Evolutionary conservation across 2,329 filamentous ascomycete genomes (phyloP).

Genomic region (Alternaria arbusti): DNA sequence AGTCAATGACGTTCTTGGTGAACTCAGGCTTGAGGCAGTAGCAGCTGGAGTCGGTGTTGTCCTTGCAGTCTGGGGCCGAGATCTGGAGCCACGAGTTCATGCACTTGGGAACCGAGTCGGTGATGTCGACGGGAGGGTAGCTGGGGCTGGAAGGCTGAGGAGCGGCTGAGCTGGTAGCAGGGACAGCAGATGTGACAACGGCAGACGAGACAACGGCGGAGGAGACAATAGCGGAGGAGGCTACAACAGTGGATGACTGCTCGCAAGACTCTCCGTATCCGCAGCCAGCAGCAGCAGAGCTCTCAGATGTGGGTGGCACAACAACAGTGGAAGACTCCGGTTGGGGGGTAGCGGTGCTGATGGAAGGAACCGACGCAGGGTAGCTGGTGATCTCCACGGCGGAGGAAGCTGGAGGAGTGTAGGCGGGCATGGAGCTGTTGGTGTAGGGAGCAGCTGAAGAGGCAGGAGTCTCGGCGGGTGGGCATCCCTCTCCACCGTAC

Average conservation of each 20-base stretch:
- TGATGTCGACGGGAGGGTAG: slow-evolving; percentile 53
- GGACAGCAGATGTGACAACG: not conserved
- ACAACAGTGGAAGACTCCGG: slow-evolving; percentile 10
- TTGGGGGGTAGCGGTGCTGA: slow-evolving; percentile 11
- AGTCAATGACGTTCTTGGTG: slow-evolving; percentile 79
- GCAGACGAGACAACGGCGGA: not conserved
- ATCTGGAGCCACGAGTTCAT: slow-evolving; percentile 85
- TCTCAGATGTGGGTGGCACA: slow-evolving; percentile 6
- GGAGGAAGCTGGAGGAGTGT: slow-evolving; percentile 9
- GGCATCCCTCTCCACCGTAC: not conserved
- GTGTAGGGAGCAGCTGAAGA: slow-evolving; percentile 17
- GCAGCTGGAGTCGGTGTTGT: slow-evolving; percentile 83
- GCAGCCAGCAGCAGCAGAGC: slow-evolving; percentile 10
- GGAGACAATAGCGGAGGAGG: slow-evolving; percentile 5
- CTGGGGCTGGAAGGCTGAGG: slow-evolving; percentile 29
- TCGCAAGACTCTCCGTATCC: slow-evolving; percentile 26
- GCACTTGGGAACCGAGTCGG: slow-evolving; percentile 81
- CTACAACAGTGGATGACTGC: slow-evolving; percentile 12
- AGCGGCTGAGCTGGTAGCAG: slow-evolving; percentile 18
- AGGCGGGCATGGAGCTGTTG: slow-evolving; percentile 25
- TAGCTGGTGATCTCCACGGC: not conserved
- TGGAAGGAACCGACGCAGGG: not conserved
- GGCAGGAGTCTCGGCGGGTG: slow-evolving; percentile 7
- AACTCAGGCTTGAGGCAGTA: slow-evolving; percentile 84
- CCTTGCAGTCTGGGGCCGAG: slow-evolving; percentile 70